Base-by-base conservation (phyloP, 495 filamentous ascomycete species). In the Thozetella sp. region DNA sequence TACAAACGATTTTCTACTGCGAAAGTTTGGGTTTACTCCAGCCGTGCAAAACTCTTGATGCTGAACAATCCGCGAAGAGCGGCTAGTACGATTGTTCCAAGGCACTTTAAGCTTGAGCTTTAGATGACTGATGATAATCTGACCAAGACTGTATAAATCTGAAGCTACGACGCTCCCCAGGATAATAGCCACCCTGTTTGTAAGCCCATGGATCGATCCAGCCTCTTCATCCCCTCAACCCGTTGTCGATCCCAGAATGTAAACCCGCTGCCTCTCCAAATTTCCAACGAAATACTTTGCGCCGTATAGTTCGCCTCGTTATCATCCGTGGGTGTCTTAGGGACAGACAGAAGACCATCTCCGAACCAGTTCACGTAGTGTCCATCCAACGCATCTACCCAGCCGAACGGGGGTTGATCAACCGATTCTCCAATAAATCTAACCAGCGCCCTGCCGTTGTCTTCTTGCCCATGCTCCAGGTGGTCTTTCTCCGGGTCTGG, bases 361-460 rank as follows among this genome's bases (percentile, higher is more conserved):
- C 54, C 54, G 30, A 56, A 56, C 26, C 54, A 56, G 22, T 56
- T 56, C 25, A 56, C 30, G 30, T 56, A 56, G 30, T 13, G 30
- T 24, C 26, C 54, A 22, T 56, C 30, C 30, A 56, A 30, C 15
- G 27, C 54, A 24, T 56, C 54, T 45, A 56, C 54, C 54, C 54
- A 56, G 54, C 54, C 54, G 30, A 56, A 56, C 13, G 54, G 54
- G 24, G 54, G 54, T 22, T 34, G 26, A n/a, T 56, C 54, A 22
- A 45, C 54, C 23, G n/a, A 19, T 4, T 56, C 54, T 30, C 54
- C 54, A 22, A 10, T 24, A 56, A 37, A 56, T 17, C 43, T 17
- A 24, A 56, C 54, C 30, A n/a, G 23, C 26, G 53, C 9, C 17
- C 17, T 37, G 17, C 9, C 30, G 30, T 17, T 37, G 30, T 17